Conservation (phyloP, 2,329 filamentous ascomycete species). For the Alternaria sp. region DNA sequence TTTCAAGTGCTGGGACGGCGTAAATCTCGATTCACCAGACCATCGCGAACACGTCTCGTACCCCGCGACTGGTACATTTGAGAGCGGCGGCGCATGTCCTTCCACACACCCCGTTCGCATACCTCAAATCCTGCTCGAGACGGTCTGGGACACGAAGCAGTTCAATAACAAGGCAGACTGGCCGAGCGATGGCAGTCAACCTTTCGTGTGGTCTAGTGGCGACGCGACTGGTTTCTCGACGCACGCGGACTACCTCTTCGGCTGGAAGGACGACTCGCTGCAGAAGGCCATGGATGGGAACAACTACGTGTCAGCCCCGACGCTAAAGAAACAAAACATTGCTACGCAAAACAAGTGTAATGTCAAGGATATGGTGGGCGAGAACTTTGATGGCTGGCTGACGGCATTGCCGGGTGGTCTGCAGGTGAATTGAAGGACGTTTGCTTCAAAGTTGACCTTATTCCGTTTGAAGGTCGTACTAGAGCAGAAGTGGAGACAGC, state of each 20-base stretch:
- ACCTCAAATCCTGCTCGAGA: constrained; percentile 46
- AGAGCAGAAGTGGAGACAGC: background rate
- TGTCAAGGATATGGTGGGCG: constrained; percentile 44
- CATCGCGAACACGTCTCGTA: constrained; percentile 42
- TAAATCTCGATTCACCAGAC: constrained; percentile 39
- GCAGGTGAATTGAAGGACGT: constrained; percentile 10
- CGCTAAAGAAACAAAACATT: constrained; percentile 46
- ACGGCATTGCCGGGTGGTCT: constrained; percentile 27
- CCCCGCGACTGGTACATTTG: constrained; percentile 42
- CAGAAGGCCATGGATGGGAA: constrained; percentile 40
- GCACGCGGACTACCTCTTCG: constrained; percentile 48
- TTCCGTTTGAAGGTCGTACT: background rate
- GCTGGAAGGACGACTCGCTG: constrained; percentile 27
- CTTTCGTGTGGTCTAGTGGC: constrained; percentile 45
- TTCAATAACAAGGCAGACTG: constrained; percentile 48
- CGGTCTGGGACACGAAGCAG: constrained; percentile 44
- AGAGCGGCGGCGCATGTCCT: constrained; percentile 42
- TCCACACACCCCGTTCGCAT: constrained; percentile 39
- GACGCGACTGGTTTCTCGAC: constrained; percentile 40
- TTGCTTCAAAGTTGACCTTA: background rate
- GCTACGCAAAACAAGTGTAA: constrained; percentile 47
- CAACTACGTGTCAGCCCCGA: constrained; percentile 42
- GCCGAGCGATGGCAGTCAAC: constrained; percentile 44
- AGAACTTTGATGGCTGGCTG: constrained; percentile 44
- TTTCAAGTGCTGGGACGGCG: constrained; percentile 37